Conservation (phyloP, 2,329 filamentous ascomycete species). For the Thielaviopsis ethacetica region DNA sequence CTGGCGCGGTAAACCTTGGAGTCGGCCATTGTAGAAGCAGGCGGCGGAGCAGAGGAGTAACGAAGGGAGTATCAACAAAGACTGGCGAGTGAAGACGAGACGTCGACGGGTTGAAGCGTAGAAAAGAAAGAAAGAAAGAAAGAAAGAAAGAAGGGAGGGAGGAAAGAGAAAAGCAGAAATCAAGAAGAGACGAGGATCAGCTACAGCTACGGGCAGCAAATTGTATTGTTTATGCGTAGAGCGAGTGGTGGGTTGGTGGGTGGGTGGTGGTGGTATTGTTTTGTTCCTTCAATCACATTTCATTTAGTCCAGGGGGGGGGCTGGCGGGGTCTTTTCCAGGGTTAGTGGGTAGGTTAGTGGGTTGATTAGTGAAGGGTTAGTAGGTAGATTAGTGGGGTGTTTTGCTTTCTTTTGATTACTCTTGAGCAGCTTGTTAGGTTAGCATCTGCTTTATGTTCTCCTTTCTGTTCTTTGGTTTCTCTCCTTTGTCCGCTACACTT, state of each 20-base stretch:
- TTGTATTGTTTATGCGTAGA: too few species aligned
- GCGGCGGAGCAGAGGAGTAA: slow-evolving; percentile 2
- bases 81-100: neutral
- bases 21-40: slow-evolving; percentile 26
- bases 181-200: neutral
- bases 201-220: too few species aligned
- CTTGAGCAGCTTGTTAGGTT: too few species aligned
- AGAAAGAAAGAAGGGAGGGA: neutral
- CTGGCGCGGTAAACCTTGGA: slow-evolving; percentile 68
- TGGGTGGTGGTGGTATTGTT: neutral
- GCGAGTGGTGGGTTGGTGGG: too few species aligned
- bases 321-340: neutral
- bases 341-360: neutral
- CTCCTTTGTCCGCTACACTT: too few species aligned
- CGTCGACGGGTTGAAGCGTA: neutral
- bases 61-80: neutral
- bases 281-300: neutral
- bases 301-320: neutral
- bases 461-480: too few species aligned
- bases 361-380: neutral
- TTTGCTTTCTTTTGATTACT: neutral
- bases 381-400: neutral
- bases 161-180: neutral
- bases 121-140: neutral
- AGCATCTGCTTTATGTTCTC: too few species aligned